A percentile compares a stretch with the other conserved stretches of the same genome.
Evolutionary conservation across 129 eudicot species (phyloP).

Genomic region (Flaveria robusta): DNA sequence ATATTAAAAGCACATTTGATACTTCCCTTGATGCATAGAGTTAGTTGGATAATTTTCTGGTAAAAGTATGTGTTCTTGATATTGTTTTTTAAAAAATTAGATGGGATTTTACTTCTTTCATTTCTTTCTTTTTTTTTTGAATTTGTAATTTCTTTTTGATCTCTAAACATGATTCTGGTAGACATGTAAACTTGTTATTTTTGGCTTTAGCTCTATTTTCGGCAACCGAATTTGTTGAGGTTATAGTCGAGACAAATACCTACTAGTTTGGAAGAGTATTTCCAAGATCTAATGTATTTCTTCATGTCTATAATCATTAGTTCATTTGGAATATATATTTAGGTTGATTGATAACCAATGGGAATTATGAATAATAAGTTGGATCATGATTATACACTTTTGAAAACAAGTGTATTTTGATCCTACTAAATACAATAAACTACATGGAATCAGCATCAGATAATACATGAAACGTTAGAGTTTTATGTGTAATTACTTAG

Average conservation of each 20-base stretch:
- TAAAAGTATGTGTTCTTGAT: not conserved
- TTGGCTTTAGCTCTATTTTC: not conserved
- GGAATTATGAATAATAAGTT: too few species aligned
- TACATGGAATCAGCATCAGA: too few species aligned
- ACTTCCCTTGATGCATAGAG: not conserved
- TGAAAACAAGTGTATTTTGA: not conserved
- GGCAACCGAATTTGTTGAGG: not conserved
- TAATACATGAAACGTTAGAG: not conserved
- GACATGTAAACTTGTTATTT: not conserved
- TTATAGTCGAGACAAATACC: not conserved
- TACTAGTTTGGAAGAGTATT: not conserved
- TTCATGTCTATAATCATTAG: not conserved
- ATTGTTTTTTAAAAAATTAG: not conserved
- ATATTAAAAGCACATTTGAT: constrained; percentile 31
- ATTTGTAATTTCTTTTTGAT: not conserved
- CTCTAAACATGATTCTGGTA: not conserved
- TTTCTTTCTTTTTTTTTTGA: not conserved
- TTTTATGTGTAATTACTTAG: too few species aligned
- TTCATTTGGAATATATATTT: not conserved
- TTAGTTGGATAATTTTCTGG: not conserved
- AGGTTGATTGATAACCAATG: not conserved
- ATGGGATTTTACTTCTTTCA: not conserved
- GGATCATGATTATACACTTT: not conserved
- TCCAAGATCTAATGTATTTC: not conserved
- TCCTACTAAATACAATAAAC: not conserved